These are phyloP conservation scores for Botryosphaeria dothidea DNA, from an alignment of 2,329 filamentous ascomycete species.

Conservation along the genomic window DNA sequence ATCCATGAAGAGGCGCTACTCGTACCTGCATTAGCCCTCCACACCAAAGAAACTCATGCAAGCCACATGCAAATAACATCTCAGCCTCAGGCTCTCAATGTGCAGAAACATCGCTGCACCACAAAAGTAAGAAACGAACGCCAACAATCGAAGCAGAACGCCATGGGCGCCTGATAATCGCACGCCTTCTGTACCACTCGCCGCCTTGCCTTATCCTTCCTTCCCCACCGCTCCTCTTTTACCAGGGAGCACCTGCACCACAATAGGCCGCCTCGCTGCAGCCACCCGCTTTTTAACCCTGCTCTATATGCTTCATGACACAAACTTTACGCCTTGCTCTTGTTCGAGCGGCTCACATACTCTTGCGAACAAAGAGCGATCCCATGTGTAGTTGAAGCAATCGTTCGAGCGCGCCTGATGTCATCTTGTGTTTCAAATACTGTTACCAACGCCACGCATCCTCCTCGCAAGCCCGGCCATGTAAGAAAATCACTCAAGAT, in stretches of 20 bases:
- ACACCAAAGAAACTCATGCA: not conserved
- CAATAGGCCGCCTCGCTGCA: too few species aligned
- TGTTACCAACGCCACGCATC: too few species aligned
- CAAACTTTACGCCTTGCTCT: too few species aligned
- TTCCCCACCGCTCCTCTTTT: not conserved
- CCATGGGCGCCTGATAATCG: not conserved
- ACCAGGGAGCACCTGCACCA: not conserved
- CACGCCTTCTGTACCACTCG: not conserved
- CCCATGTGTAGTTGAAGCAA: too few species aligned
- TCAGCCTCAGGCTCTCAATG: not conserved
- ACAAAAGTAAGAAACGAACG: not conserved
- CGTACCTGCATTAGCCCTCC: not conserved
- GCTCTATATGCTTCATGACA: too few species aligned
- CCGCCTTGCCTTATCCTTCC: not conserved
- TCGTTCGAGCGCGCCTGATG: too few species aligned
- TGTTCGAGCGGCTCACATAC: too few species aligned
- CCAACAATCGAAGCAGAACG: not conserved
- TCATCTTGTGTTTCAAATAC: too few species aligned
- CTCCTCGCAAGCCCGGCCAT: too few species aligned
- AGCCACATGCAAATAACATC: not conserved
- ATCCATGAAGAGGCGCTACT: not conserved
- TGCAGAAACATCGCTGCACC: not conserved
- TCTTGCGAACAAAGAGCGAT: too few species aligned
- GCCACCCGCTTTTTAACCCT: not conserved
- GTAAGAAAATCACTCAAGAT: too few species aligned